Evolutionary conservation across 148 eudicot genomes (phyloP).

Genomic region (Chenopodium suecicum): DNA sequence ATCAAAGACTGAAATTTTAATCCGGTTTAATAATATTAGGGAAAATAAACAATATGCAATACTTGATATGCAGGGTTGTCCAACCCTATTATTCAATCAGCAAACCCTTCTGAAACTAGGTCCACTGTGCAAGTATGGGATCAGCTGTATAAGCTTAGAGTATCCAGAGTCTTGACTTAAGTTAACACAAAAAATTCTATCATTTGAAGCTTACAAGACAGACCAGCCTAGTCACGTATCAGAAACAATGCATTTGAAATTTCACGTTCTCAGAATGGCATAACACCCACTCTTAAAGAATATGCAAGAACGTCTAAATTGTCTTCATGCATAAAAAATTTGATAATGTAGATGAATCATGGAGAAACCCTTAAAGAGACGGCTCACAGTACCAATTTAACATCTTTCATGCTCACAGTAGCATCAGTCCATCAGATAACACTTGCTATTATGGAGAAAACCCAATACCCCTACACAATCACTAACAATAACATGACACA

Average conservation of each 20-base stretch:
- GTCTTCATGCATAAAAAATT: too few relatives aligned
- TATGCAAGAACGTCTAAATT: too few relatives aligned
- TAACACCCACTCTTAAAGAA: neutral
- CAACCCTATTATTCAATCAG: neutral
- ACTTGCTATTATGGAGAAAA: neutral
- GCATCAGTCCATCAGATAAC: neutral
- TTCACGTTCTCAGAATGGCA: neutral
- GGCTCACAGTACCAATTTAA: neutral
- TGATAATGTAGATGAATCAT: neutral
- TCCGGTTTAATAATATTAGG: neutral
- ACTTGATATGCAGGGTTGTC: neutral
- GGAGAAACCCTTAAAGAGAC: neutral
- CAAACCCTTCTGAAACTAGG: neutral
- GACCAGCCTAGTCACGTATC: neutral
- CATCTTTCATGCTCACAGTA: neutral
- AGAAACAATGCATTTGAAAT: neutral
- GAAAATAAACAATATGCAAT: neutral
- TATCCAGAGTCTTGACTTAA: neutral
- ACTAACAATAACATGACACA: neutral
- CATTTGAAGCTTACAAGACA: neutral
- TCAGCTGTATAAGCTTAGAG: neutral
- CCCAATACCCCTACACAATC: neutral
- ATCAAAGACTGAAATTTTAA: slow-evolving; percentile 5
- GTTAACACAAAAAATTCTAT: neutral
- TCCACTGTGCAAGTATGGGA: neutral